Evolutionary conservation across 2,329 filamentous ascomycete species (phyloP).

Genomic region (Eurotiales sp.): DNA sequence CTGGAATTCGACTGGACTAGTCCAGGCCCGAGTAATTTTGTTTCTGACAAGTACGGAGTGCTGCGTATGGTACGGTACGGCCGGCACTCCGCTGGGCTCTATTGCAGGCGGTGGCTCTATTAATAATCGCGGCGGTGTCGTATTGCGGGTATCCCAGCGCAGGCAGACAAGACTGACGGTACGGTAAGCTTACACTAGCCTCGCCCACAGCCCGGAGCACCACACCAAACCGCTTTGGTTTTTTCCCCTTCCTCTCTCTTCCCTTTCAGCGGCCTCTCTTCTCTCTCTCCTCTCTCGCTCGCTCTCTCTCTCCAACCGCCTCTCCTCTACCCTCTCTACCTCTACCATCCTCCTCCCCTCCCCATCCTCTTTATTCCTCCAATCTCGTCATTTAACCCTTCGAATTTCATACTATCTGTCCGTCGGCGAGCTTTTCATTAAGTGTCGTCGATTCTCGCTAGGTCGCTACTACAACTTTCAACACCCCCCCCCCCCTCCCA

Average conservation of each 20-base stretch:
- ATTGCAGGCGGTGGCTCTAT: too few relatives aligned
- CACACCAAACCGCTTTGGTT: background rate
- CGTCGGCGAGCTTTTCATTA: conserved; percentile 50
- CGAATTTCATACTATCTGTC: conserved; percentile 17
- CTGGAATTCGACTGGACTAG: too few relatives aligned
- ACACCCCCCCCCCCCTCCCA: background rate
- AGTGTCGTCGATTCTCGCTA: conserved; percentile 43
- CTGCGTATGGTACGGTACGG: too few relatives aligned
- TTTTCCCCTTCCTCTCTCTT: background rate
- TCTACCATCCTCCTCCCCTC: conserved; percentile 9
- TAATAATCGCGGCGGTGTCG: too few relatives aligned
- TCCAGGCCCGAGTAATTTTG: too few relatives aligned
- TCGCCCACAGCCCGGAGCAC: background rate
- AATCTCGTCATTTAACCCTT: conserved; percentile 18
- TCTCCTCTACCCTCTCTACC: background rate
- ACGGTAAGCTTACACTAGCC: too few relatives aligned
- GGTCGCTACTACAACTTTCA: conserved; percentile 5
- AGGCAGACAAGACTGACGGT: too few relatives aligned
- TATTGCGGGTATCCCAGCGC: too few relatives aligned
- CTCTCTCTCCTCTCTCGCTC: background rate
- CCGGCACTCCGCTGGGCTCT: too few relatives aligned
- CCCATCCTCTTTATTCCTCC: conserved; percentile 15
- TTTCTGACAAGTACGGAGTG: too few relatives aligned
- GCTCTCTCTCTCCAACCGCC: conserved; percentile 1
- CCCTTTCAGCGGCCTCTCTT: background rate